Evolutionary conservation across 352 stramenopile species (phyloP).

Genomic region (Phytophthora constricta): DNA sequence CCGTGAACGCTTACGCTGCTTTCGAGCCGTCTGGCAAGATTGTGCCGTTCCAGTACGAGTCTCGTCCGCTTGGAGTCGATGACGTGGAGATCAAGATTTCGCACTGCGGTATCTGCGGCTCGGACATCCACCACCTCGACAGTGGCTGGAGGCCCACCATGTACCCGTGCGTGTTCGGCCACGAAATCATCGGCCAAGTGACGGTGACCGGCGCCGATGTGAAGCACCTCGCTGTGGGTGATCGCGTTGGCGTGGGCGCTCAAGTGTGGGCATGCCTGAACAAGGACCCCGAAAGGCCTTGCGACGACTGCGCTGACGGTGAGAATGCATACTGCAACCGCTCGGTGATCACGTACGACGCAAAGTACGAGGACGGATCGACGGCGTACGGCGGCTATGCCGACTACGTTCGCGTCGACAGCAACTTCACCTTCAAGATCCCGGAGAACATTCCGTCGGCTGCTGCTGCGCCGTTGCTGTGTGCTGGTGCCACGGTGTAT

Average conservation of each 20-base stretch:
- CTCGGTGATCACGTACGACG: conserved; percentile 50
- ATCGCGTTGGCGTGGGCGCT: background rate
- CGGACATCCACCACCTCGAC: background rate
- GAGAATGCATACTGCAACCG: background rate
- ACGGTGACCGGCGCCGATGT: background rate
- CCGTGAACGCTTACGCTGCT: background rate
- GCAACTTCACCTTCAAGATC: conserved; percentile 58
- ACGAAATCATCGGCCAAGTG: background rate
- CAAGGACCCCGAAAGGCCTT: background rate
- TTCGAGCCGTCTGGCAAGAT: background rate
- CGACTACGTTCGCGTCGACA: conserved; percentile 57
- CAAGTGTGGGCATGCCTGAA: background rate
- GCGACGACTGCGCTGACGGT: background rate
- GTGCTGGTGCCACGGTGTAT: background rate
- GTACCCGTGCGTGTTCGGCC: background rate
- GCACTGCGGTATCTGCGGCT: background rate
- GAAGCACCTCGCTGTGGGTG: background rate
- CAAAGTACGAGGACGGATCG: conserved; percentile 40
- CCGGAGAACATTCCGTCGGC: background rate
- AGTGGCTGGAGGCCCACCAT: background rate
- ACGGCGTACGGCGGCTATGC: conserved; percentile 57
- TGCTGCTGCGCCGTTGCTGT: background rate
- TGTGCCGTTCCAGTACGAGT: background rate
- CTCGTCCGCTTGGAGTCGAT: background rate
- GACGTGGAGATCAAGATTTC: background rate